Evolutionary conservation across 2,329 filamentous ascomycete genomes (phyloP).

Genomic region (Beauveria varroae): DNA sequence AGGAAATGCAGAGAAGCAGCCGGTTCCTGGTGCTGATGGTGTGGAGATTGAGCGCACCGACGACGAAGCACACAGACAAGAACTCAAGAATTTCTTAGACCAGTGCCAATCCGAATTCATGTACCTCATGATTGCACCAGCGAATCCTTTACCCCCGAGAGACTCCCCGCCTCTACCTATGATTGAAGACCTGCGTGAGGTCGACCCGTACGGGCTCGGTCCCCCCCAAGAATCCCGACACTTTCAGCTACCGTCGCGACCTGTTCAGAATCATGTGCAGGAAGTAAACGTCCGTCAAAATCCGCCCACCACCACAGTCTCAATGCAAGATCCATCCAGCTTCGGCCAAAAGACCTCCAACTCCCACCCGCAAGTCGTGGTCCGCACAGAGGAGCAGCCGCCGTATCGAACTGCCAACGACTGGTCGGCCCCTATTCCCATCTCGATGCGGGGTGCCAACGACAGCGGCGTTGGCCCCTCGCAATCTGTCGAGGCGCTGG

Average conservation of each 20-base stretch:
- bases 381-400: slow-evolving; percentile 44
- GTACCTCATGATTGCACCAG: slow-evolving; percentile 60
- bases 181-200: slow-evolving; percentile 52
- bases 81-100: slow-evolving; percentile 54
- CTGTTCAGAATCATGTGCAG: slow-evolving; percentile 49
- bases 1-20: slow-evolving; percentile 37
- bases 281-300: slow-evolving; percentile 47
- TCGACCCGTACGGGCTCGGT: slow-evolving; percentile 43
- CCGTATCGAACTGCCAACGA: slow-evolving; percentile 31
- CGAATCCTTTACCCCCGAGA: slow-evolving; percentile 57
- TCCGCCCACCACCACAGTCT: slow-evolving; percentile 49
- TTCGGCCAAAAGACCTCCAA: slow-evolving; percentile 29
- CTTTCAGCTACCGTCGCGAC: slow-evolving; percentile 31
- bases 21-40: slow-evolving; percentile 36
- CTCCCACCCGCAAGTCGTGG: slow-evolving; percentile 41
- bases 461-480: slow-evolving; percentile 26
- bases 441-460: slow-evolving; percentile 28
- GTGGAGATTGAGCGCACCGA: slow-evolving; percentile 40
- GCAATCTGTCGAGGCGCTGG: slow-evolving; percentile 32
- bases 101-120: slow-evolving; percentile 60
- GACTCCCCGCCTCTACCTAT: slow-evolving; percentile 52
- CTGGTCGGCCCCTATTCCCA: slow-evolving; percentile 26
- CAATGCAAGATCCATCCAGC: slow-evolving; percentile 33
- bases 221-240: slow-evolving; percentile 32
- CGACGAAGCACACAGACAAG: slow-evolving; percentile 43